Conservation (phyloP, 495 filamentous ascomycete genomes). For the Talaromyces trachyspermus region DNA sequence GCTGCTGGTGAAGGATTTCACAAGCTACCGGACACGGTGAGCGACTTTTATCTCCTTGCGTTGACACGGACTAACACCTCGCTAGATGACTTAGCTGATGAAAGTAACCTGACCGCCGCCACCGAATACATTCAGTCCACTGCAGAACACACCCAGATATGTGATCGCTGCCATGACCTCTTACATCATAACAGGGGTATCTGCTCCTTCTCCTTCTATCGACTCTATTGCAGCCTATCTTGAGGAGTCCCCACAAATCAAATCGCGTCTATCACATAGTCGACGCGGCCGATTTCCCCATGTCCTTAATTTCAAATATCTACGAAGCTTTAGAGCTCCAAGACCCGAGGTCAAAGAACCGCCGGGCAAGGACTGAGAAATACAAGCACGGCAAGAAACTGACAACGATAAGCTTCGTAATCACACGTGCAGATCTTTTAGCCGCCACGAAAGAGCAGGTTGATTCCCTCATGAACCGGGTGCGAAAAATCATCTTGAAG, state of each 20-base stretch:
- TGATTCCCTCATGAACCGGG: slow-evolving; percentile 72
- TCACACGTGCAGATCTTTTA: slow-evolving; percentile 82
- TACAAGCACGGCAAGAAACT: slow-evolving; percentile 56
- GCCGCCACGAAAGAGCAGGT: slow-evolving; percentile 74
- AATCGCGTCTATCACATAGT: slow-evolving; percentile 96
- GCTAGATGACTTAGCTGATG: slow-evolving; percentile 4
- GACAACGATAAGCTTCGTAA: slow-evolving; percentile 70
- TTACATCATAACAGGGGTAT: slow-evolving; percentile 63
- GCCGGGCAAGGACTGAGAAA: slow-evolving; percentile 55
- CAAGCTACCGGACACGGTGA: too few relatives aligned
- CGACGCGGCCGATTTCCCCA: slow-evolving; percentile 95
- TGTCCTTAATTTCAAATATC: slow-evolving; percentile 72
- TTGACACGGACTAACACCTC: background rate
- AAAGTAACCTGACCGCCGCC: slow-evolving; percentile 26
- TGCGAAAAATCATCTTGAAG: slow-evolving; percentile 64
- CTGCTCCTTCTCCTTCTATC: slow-evolving; percentile 68
- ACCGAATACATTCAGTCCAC: slow-evolving; percentile 13
- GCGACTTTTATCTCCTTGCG: too few relatives aligned
- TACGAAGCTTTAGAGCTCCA: slow-evolving; percentile 50
- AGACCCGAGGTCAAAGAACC: slow-evolving; percentile 66
- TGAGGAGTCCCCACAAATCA: slow-evolving; percentile 70
- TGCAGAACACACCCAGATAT: slow-evolving; percentile 43
- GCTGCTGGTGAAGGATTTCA: too few relatives aligned
- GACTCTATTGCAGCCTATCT: slow-evolving; percentile 75
- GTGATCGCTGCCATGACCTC: slow-evolving; percentile 80